These are phyloP conservation scores for Schizothecium vesticola DNA, from an alignment of 495 filamentous ascomycete species.

Conservation along the genomic window DNA sequence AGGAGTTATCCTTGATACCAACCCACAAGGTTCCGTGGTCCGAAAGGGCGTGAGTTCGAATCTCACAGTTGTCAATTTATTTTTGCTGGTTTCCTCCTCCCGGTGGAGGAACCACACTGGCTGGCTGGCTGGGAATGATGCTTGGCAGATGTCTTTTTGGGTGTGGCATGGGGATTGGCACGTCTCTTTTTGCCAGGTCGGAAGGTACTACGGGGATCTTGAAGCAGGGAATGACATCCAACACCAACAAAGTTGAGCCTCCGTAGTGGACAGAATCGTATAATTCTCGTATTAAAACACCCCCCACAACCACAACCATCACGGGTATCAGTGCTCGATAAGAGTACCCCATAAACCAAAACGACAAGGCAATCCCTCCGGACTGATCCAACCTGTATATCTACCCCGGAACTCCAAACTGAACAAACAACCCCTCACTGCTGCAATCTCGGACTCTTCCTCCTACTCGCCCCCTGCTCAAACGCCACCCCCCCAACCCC, in stretches of 20 bases:
- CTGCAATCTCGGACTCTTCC: constrained; percentile 48
- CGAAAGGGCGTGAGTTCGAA: constrained; percentile 7
- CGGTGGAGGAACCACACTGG: too few species aligned
- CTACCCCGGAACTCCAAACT: neutral
- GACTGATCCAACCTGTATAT: neutral
- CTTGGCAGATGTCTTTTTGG: too few species aligned
- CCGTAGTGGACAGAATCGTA: neutral
- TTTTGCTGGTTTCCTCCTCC: neutral
- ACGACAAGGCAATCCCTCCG: neutral
- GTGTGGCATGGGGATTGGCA: too few species aligned
- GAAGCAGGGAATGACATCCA: neutral
- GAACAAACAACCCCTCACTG: neutral
- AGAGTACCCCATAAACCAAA: neutral
- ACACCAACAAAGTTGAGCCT: neutral
- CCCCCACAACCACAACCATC: neutral
- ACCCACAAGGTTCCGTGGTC: constrained; percentile 1
- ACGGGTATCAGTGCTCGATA: neutral
- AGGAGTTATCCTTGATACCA: neutral
- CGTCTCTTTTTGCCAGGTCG: too few species aligned
- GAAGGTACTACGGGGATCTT: neutral
- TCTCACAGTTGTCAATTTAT: constrained; percentile 1
- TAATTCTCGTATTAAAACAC: neutral
- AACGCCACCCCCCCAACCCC: constrained; percentile 21
- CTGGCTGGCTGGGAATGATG: too few species aligned
- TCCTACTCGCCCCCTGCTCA: constrained; percentile 40